Evolutionary conservation across 2,329 filamentous ascomycete species (phyloP), one percentile per base, ranked within the genome.

Genomic region (Metarhizium sp.): DNA sequence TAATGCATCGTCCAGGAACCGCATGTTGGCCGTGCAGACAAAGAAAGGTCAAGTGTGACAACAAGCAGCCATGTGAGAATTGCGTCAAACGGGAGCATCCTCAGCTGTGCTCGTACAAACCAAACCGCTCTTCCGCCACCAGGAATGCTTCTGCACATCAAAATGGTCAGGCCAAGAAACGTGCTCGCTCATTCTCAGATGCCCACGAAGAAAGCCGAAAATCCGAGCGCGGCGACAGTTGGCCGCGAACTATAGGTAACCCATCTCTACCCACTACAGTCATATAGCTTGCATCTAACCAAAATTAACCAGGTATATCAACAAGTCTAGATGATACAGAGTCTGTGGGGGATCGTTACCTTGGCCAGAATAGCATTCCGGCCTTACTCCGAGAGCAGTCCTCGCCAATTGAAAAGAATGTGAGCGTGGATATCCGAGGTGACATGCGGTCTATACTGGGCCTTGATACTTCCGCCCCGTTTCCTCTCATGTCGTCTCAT

Each of bases 31-130:
- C 83, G 13, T 86, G 83, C 64, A 76, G 83, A 49, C 83, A 86
- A 67, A 77, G 83, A 60, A 86, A 86, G 69, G 83, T 86, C 45
- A 86, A 86, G 70, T 86, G 83, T 66, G 82, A 86, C 71, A 86
- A 85, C 67, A 82, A 85, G 66, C 78, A 84, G 63, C 83, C 83
- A 0, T 86, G 83, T 67, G 82, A 86, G 64, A 86, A 86, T 65
- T 86, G 83, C 63, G 77, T 84, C 63, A 85, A 85, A 71, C 73
- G 83, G 54, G 82, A 86, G 57, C 83, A 86, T 61, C 76, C 82
- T 2, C 76, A 80, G 67, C 72, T 86, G 52, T 86, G 83, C 65
- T 85, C 81, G 32, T 86, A 86, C 70, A 85, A 85, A 64, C 83
- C 83, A 14, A 86, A 85, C 65, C 69, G 69, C 67, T 71, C 66